Conservation (phyloP, 805 yeast species). For the Candida nanaspora region DNA sequence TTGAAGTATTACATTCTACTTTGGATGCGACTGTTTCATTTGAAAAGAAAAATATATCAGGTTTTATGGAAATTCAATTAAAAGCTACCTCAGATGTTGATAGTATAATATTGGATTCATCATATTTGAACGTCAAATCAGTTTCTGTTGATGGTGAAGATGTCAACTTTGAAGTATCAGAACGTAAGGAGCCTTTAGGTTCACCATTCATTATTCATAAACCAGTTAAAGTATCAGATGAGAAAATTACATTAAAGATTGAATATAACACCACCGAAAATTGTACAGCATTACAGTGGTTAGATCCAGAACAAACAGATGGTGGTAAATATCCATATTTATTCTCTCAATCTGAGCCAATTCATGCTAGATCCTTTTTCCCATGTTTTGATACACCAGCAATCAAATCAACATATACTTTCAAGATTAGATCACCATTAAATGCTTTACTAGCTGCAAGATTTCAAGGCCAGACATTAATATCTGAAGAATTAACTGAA, state of each 20-base stretch:
- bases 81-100: constrained; percentile 20
- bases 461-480: constrained; percentile 13
- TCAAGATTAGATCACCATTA: constrained; percentile 52
- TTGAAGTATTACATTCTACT: constrained; percentile 43
- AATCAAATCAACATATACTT: constrained; percentile 58
- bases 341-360: constrained; percentile 88
- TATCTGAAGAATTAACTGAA: constrained; percentile 24
- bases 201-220: constrained; percentile 38
- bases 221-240: constrained; percentile 5
- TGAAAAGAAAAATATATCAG: constrained; percentile 41
- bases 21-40: constrained; percentile 52
- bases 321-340: constrained; percentile 65
- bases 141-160: constrained; percentile 36
- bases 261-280: constrained; percentile 62
- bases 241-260: constrained; percentile 28
- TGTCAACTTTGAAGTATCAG: constrained; percentile 28
- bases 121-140: constrained; percentile 42
- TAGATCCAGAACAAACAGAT: constrained; percentile 65
- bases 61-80: constrained; percentile 46
- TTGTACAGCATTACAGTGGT: constrained; percentile 84
- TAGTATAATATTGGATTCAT: constrained; percentile 58
- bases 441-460: constrained; percentile 71
- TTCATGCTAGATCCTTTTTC: constrained; percentile 79
- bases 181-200: constrained; percentile 51
- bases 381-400: constrained; percentile 93